Conservation (phyloP, 768 basidiomycete species). For the Zangia roseola region DNA sequence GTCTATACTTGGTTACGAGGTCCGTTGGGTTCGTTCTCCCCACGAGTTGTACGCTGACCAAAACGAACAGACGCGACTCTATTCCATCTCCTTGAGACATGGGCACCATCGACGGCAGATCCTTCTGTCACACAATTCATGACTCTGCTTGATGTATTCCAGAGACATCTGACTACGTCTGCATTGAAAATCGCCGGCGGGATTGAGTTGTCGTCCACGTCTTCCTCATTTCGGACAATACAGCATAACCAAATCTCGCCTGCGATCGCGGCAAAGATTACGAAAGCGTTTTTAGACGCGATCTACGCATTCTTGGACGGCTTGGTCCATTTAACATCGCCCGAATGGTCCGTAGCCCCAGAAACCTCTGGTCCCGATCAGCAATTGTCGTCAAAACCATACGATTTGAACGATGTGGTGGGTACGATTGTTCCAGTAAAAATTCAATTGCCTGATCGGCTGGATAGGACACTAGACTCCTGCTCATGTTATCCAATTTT, state of each 20-base stretch:
- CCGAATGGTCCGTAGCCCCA: constrained; percentile 48
- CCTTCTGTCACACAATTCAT: constrained; percentile 73
- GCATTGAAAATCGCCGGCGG: constrained; percentile 84
- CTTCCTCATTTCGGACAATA: constrained; percentile 47
- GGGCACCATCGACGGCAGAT: constrained; percentile 63
- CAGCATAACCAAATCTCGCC: constrained; percentile 63
- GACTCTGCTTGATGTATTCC: constrained; percentile 75
- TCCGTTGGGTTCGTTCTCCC: no score
- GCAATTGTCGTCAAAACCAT: constrained; percentile 27
- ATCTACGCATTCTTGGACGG: constrained; percentile 87
- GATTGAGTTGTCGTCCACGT: constrained; percentile 50
- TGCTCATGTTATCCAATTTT: constrained; percentile 90
- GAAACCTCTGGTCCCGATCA: constrained; percentile 12
- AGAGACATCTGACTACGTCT: constrained; percentile 69
- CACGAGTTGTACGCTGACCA: constrained; percentile 3
- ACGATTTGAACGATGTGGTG: constrained; percentile 66
- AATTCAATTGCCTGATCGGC: background rate
- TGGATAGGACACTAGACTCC: constrained; percentile 77
- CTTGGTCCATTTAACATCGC: constrained; percentile 72
- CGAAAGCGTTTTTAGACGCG: constrained; percentile 81
- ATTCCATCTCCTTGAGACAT: constrained; percentile 86
- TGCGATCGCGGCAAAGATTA: constrained; percentile 71
- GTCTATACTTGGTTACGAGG: constrained; percentile 81
- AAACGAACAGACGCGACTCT: constrained; percentile 67
- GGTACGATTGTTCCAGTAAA: constrained; percentile 19